Evolutionary conservation across 2,329 filamentous ascomycete genomes (phyloP), one percentile per base, ranked within the genome.

Genomic region (Cytospora chrysosperma): DNA sequence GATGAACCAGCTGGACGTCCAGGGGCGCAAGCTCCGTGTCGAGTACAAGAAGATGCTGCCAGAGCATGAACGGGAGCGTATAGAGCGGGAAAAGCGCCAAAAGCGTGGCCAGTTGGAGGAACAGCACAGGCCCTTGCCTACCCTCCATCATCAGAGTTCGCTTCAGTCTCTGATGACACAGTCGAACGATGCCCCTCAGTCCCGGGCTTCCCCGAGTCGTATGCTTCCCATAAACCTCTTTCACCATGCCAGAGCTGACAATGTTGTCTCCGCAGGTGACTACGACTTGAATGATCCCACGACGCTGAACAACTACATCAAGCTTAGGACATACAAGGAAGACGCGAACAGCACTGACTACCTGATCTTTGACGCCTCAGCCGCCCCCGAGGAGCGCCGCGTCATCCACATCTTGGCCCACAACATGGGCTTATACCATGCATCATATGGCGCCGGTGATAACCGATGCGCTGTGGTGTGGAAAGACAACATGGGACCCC

Each of bases 1-100:
- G 59, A 90, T 99, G 84, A 99, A 99, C 73, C 93, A 96, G 70
- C 90, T 97, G 76, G 95, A 98, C 72, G 86, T 99, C 10, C 93
- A 97, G 74, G 95, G 95, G 53, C 86, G 95, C 66, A 98, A 98
- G 79, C 80, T 99, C 69, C 86, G 95, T 56, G 95, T 99, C 28
- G 95, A 99, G 77, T 99, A 98, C 81, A 99, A 99, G 83, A 98
- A 98, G 80, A 98, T 99, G 95, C 85, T 99, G 6, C 95, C 95
- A 0, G 86, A 96, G 68, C 92, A 93, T 34, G 95, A 98, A 77
- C 87, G 95, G 59, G 95, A 99, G 77, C 87, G 95, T 49, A 98
- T 99, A 69, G 95, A 99, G 76, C 86, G 95, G 7, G 95, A 98
- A 78, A 99, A 98, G 86, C 86, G 95, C 63, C 94, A 98, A 79